phyloP scores from a whole-genome alignment of 2,329 filamentous ascomycete species.

The Malbranchea cinnamomea region DNA sequence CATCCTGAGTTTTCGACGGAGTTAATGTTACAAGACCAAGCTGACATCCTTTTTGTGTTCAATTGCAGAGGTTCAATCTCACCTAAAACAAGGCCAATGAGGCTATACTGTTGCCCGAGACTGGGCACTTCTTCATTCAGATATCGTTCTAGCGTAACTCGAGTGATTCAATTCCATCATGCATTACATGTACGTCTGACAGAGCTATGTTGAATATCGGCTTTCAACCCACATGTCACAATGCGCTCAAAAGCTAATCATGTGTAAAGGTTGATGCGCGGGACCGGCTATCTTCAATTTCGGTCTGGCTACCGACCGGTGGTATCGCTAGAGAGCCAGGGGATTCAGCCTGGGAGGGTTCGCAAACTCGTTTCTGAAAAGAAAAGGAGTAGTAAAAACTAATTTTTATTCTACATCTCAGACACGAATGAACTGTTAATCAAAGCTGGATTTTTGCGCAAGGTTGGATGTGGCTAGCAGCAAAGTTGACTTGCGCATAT shows the following conservation, averaged over 20 bases:
- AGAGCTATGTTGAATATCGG: slow-evolving; percentile 4
- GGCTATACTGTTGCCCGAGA: slow-evolving; percentile 1
- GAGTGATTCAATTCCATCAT: background rate
- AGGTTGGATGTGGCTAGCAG: slow-evolving; percentile 33
- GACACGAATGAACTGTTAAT: slow-evolving; percentile 54
- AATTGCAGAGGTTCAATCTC: too few relatives aligned
- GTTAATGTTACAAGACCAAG: too few relatives aligned
- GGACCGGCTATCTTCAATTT: slow-evolving; percentile 56
- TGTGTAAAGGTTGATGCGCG: slow-evolving; percentile 37
- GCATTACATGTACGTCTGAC: slow-evolving; percentile 3
- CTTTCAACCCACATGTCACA: background rate
- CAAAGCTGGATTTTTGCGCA: slow-evolving; percentile 57
- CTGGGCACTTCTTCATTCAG: slow-evolving; percentile 1
- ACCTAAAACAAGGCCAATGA: too few relatives aligned
- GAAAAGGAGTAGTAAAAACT: background rate
- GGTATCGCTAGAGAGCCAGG: slow-evolving; percentile 44
- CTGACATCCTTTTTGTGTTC: too few relatives aligned
- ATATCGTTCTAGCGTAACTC: background rate
- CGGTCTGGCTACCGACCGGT: slow-evolving; percentile 65
- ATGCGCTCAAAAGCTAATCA: slow-evolving; percentile 1
- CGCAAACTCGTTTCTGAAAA: background rate
- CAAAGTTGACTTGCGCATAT: too few relatives aligned
- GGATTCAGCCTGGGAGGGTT: slow-evolving; percentile 27
- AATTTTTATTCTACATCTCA: slow-evolving; percentile 14
- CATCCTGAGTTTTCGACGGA: too few relatives aligned